Evolutionary conservation across 1,284 basidiomycete species (phyloP).

Genomic region (Tausonia pullulans): DNA sequence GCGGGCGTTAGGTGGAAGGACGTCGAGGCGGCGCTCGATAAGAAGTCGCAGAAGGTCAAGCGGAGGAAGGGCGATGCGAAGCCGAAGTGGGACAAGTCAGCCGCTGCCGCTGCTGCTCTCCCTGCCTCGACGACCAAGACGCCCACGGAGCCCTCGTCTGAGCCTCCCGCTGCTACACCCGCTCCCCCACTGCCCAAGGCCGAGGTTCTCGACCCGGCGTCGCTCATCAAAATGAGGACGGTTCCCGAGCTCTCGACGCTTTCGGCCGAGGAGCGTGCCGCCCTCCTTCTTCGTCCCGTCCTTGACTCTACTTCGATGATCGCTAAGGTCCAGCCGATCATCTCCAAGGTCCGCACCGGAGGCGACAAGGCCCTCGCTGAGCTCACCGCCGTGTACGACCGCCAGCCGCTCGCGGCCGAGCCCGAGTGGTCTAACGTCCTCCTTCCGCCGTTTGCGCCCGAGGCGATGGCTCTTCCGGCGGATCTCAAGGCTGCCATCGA

Average conservation of each 20-base stretch:
- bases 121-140: constrained; percentile 29
- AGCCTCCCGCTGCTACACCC: constrained; percentile 22
- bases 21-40: constrained; percentile 73
- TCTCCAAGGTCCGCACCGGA: constrained; percentile 68
- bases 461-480: constrained; percentile 46
- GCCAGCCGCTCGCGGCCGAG: constrained; percentile 44
- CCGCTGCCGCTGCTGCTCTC: constrained; percentile 24
- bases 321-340: constrained; percentile 86
- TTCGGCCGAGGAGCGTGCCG: constrained; percentile 47
- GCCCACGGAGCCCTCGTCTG: constrained; percentile 22
- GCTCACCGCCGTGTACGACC: constrained; percentile 89
- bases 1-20: constrained; percentile 75
- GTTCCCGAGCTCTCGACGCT: constrained; percentile 47
- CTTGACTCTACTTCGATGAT: constrained; percentile 92
- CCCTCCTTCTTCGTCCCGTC: constrained; percentile 78
- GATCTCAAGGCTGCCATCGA: constrained; percentile 76
- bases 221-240: constrained; percentile 61
- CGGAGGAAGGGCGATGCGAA: constrained; percentile 90
- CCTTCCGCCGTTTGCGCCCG: constrained; percentile 37
- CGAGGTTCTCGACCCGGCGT: constrained; percentile 27
- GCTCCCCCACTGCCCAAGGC: constrained; percentile 20
- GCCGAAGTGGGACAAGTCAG: constrained; percentile 52
- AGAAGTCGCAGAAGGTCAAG: constrained; percentile 77
- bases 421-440: constrained; percentile 38
- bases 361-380: constrained; percentile 83